Base-by-base conservation (phyloP, 192 early-diverging fungal genomes). In the Podila horticola region DNA sequence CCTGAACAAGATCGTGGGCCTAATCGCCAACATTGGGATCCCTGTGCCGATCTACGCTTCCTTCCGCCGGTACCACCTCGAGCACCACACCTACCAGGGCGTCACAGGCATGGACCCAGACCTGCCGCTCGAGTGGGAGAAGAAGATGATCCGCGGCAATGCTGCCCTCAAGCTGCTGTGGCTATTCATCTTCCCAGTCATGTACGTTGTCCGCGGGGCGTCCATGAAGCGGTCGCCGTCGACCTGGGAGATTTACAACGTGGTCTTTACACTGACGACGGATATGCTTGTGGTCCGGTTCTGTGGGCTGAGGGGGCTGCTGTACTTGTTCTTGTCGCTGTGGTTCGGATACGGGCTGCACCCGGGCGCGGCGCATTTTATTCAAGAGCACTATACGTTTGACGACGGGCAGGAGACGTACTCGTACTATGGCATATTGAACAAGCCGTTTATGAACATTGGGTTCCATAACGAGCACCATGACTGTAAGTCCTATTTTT, bases 381-480 rank as follows among this genome's bases (percentile, higher is more conserved):
- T 99, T 75, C 95, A 96, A 84, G 97, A 99, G 87, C 97, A 99
- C 85, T 99, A 95, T 83, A 96, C 95, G 3, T 97, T 96, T 88
- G 91, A 91, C 58, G 91, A 95, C 69, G 96, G 95, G 11, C 93
- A 95, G 74, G 96, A 99, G 75, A 99, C 96, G 2, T 99, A 99
- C 86, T 96, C 94, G 66, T 99, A 99, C 92, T 99, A 99, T 71
- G 96, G 96, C n/a, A 85, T 88, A 61, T 84, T 95, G 52, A 99
- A 99, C 88, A 81, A 83, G 57, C 87, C 94, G 49, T 94, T 92
- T 79, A 91, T 96, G 86, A 99, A 99, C 90, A 94, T 97, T 72
- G 97, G 97, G 34, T 95, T 95, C 84, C 97, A 99, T 86, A 97
- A 96, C 82, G 97, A 99, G 88, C 97, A 99, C 89, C 96, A 99